Conservation (phyloP, 1,284 basidiomycete species). For the Cryptococcus sp. region DNA sequence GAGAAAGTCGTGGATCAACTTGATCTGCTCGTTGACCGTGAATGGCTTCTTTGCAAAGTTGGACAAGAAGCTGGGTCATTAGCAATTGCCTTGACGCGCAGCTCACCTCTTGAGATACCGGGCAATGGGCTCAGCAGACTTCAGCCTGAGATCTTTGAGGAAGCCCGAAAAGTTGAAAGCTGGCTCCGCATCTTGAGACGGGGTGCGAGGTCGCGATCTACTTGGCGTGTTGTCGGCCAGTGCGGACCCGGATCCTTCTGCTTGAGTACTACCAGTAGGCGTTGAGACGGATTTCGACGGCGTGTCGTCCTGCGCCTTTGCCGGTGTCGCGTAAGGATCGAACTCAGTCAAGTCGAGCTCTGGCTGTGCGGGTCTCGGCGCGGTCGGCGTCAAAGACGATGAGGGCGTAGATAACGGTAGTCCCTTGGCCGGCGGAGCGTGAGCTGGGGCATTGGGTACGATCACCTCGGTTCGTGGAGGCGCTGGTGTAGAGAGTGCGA, state of each 20-base stretch:
- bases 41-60: conserved; percentile 88
- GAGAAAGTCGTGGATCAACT: conserved; percentile 89
- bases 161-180: conserved; percentile 61
- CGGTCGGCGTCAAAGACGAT: conserved; percentile 14
- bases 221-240: conserved; percentile 2
- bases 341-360: conserved; percentile 42
- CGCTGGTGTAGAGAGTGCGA: conserved; percentile 5
- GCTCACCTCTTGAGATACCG: conserved; percentile 83
- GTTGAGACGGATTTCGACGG: too few relatives aligned
- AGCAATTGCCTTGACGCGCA: not conserved
- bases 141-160: conserved; percentile 84
- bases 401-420: conserved; percentile 21
- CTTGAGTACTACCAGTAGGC: too few relatives aligned
- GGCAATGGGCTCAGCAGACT: conserved; percentile 81
- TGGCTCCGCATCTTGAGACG: conserved; percentile 21
- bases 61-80: conserved; percentile 70
- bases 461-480: conserved; percentile 7
- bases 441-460: conserved; percentile 23
- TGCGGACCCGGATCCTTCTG: not conserved
- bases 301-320: not conserved
- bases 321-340: conserved; percentile 46
- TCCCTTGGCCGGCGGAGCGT: conserved; percentile 15
- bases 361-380: not conserved
- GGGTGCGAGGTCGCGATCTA: not conserved
- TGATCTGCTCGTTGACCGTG: conserved; percentile 86